Evolutionary conservation across 2,329 filamentous ascomycete genomes (phyloP), one percentile per base, ranked within the genome.

Genomic region (Conoideocrella luteorostrata): DNA sequence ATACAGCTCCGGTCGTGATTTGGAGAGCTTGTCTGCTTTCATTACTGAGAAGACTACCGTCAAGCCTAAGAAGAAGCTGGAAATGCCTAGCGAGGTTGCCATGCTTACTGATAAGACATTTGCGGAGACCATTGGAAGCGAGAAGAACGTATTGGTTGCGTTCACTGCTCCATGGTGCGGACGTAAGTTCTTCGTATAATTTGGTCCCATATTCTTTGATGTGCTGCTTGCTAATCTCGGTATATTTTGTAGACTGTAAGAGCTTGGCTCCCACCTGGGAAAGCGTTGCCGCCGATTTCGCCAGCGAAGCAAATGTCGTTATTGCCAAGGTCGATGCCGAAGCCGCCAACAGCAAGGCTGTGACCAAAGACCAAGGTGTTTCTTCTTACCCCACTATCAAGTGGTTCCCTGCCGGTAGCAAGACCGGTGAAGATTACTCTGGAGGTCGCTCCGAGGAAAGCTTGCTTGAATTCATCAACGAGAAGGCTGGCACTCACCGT

Each of bases 161-260:
- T 98, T 98, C 68, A 98, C 94, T 55, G 91, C 93, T 42, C 90
- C 93, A 42, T 97, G 91, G 93, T 98, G 93, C 69, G 91, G 91
- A 66, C 91, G 93, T 97, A 80, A 69, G 89, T 86, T 39, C 22
- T 15, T 28, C 15, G 4, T 18, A 10, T 21, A 24, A n/a, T 11
- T 17, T 36, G n/a, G n/a, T n/a, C n/a, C n/a, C n/a, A 11, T 13
- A 28, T 20, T 15, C 18, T 10, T 12, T 40, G n/a, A 29, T 22
- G 24, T 9, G 10, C 11, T 15, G 12, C 17, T 21, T 15, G n/a
- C 33, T 37, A 9, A 43, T 11, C 5, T 32, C 6, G n/a, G 11
- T 23, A 17, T 18, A 20, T 13, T 3, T 35, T 15, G 7, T 29
- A 96, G 93, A 98, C 79, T 98, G 93, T 86, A 98, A 98, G 76